Evolutionary conservation across 768 basidiomycete species (phyloP).

Genomic region (Holtermannia corniformis): DNA sequence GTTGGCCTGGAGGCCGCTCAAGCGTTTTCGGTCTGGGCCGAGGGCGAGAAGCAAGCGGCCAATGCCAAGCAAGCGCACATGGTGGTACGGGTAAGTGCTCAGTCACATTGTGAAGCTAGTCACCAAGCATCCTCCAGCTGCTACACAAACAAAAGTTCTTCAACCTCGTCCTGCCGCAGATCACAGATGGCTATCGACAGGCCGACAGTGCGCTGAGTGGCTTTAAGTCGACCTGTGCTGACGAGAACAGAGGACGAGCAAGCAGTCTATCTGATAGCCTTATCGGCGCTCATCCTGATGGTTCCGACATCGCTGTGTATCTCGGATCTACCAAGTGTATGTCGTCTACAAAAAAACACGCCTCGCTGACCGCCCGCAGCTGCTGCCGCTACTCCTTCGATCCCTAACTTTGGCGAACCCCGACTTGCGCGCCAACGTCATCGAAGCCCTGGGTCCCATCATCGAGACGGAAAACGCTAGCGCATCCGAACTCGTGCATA

Average conservation of each 20-base stretch:
- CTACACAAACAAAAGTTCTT: constrained; percentile 51
- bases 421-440: constrained; percentile 65
- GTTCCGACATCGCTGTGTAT: constrained; percentile 67
- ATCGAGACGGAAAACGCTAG: constrained; percentile 49
- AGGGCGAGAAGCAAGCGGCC: constrained; percentile 51
- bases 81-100: constrained; percentile 56
- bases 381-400: constrained; percentile 78
- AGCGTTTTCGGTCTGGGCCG: constrained; percentile 56
- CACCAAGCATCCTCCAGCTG: constrained; percentile 29
- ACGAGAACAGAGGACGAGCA: constrained; percentile 42
- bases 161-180: constrained; percentile 58
- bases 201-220: constrained; percentile 46
- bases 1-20: constrained; percentile 67
- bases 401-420: constrained; percentile 69
- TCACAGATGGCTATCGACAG: constrained; percentile 59
- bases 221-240: neutral
- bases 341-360: neutral
- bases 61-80: constrained; percentile 71
- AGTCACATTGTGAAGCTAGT: neutral
- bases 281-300: constrained; percentile 68
- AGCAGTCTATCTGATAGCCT: constrained; percentile 67
- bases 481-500: constrained; percentile 47
- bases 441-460: constrained; percentile 65
- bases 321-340: constrained; percentile 53
- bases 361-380: constrained; percentile 45